phyloP scores from a whole-genome alignment of 495 filamentous ascomycete genomes.

The Neurospora sp. region DNA sequence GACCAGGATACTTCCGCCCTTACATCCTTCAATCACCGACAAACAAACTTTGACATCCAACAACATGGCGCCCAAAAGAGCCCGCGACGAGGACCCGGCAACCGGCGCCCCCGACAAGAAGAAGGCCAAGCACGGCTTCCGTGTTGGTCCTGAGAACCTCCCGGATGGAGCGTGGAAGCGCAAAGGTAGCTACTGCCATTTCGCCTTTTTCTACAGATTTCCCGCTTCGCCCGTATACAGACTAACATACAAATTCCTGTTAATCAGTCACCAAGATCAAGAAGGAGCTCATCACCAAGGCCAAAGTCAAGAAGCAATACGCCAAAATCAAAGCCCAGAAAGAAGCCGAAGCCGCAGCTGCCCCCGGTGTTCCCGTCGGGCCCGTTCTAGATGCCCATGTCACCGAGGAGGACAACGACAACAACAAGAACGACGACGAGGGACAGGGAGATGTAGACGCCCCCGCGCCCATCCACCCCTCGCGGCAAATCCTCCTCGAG shows the following conservation, averaged over 20 bases:
- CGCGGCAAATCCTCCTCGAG: slow-evolving; percentile 3
- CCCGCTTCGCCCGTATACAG: not conserved
- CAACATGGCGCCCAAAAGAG: slow-evolving; percentile 55
- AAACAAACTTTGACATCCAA: not conserved
- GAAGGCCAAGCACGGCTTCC: slow-evolving; percentile 45
- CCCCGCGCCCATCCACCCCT: not conserved
- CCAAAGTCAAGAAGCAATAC: slow-evolving; percentile 89
- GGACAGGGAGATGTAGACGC: not conserved
- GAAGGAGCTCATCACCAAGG: slow-evolving; percentile 77
- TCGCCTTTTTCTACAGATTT: not conserved
- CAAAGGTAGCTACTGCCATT: slow-evolving; percentile 52
- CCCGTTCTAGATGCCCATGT: not conserved
- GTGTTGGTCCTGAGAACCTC: slow-evolving; percentile 82
- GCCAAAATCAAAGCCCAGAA: slow-evolving; percentile 66
- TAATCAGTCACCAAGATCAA: slow-evolving; percentile 81
- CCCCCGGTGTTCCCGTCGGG: not conserved
- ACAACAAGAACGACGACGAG: not conserved
- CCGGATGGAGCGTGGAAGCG: slow-evolving; percentile 87
- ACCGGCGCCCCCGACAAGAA: slow-evolving; percentile 25
- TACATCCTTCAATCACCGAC: not conserved
- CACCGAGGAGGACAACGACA: not conserved
- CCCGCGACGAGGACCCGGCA: slow-evolving; percentile 37
- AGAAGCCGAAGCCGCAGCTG: slow-evolving; percentile 1
- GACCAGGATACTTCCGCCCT: not conserved
- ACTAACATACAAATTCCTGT: slow-evolving; percentile 7